Evolutionary conservation across 202 grass and related monocot species (phyloP).

Genomic region (Dendrocalamus latiflorus): DNA sequence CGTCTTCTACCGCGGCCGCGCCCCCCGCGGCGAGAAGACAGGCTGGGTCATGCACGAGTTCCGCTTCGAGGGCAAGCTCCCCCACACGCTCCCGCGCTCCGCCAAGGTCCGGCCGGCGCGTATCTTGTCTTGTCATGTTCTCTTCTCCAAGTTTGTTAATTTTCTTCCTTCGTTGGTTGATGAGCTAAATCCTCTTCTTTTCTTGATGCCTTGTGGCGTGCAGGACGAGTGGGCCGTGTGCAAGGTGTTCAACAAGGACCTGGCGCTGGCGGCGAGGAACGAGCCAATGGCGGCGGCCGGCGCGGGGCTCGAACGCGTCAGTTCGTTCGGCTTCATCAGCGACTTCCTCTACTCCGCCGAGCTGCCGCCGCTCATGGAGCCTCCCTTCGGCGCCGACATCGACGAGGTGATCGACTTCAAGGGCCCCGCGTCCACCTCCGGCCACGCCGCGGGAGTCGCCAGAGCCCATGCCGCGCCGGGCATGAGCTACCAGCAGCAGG

Average conservation of each 20-base stretch:
- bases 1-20: constrained; percentile 67
- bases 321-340: constrained; percentile 27
- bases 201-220: neutral
- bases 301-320: constrained; percentile 21
- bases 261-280: constrained; percentile 21
- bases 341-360: constrained; percentile 37
- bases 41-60: constrained; percentile 96
- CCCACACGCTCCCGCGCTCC: constrained; percentile 28
- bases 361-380: constrained; percentile 43
- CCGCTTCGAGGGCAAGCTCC: constrained; percentile 56
- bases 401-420: constrained; percentile 31
- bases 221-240: constrained; percentile 80
- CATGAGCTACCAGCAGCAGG: constrained; percentile 3
- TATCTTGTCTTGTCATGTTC: neutral
- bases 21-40: constrained; percentile 50
- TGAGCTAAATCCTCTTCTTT: neutral
- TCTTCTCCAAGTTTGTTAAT: neutral
- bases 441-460: neutral
- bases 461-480: neutral
- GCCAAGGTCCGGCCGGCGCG: constrained; percentile 33
- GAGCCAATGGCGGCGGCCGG: constrained; percentile 17
- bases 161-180: neutral
- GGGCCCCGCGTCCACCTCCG: constrained; percentile 11
- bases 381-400: constrained; percentile 24
- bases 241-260: constrained; percentile 68